phyloP scores from a whole-genome alignment of 2,329 filamentous ascomycete genomes.

The Pseudogymnoascus sp. region DNA sequence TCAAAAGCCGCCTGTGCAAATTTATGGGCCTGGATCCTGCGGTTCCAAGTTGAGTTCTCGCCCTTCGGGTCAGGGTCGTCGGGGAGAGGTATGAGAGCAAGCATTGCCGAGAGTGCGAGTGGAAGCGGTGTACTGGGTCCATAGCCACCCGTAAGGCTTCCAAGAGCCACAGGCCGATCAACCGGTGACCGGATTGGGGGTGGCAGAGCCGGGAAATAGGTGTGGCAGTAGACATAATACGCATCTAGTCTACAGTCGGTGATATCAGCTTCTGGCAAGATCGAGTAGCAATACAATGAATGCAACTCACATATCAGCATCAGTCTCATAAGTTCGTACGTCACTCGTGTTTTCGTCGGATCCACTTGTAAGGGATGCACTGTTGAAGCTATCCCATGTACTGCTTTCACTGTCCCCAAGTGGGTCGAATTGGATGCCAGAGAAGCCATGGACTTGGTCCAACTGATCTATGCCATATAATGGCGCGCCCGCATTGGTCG shows the following conservation, averaged over 20 bases:
- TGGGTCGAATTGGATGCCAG: not conserved
- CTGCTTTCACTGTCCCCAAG: not conserved
- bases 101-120: slow-evolving; percentile 39
- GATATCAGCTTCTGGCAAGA: not conserved
- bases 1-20: slow-evolving; percentile 40
- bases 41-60: slow-evolving; percentile 34
- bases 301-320: slow-evolving; percentile 22
- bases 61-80: slow-evolving; percentile 22
- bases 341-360: slow-evolving; percentile 10
- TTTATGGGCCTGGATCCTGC: slow-evolving; percentile 40
- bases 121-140: slow-evolving; percentile 36
- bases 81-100: slow-evolving; percentile 39
- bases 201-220: slow-evolving; percentile 41
- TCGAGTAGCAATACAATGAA: not conserved
- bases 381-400: slow-evolving; percentile 11
- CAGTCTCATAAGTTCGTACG: slow-evolving; percentile 19
- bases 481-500: slow-evolving; percentile 17
- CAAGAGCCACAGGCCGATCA: slow-evolving; percentile 28
- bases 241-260: slow-evolving; percentile 33
- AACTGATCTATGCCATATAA: not conserved
- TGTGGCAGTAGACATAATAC: slow-evolving; percentile 44
- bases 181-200: slow-evolving; percentile 28
- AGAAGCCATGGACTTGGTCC: slow-evolving; percentile 12
- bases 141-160: slow-evolving; percentile 28
- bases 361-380: slow-evolving; percentile 14